Evolutionary conservation across 805 yeast species (phyloP).

Genomic region (Wickerhamiella azymoides): DNA sequence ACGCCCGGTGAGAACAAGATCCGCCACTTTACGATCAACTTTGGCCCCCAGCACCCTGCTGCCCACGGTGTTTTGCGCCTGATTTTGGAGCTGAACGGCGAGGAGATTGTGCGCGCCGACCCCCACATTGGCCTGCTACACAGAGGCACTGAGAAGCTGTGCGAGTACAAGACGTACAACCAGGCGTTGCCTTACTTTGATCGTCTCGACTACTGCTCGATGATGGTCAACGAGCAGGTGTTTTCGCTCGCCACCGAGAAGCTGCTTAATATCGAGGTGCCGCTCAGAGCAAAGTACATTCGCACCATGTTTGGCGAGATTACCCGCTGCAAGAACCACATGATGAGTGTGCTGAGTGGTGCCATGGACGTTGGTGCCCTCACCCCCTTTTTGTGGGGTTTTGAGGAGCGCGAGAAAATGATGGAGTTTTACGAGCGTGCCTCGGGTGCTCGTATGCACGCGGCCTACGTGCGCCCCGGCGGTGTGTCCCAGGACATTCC

Average conservation of each 20-base stretch:
- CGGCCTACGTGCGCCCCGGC: conserved; percentile 83
- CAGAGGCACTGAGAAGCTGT: conserved; percentile 80
- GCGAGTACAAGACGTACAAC: conserved; percentile 72
- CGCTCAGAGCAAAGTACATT: conserved; percentile 70
- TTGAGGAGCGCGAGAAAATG: conserved; percentile 83
- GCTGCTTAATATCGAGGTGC: conserved; percentile 70
- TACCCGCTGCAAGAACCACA: conserved; percentile 69
- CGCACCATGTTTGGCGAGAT: conserved; percentile 79
- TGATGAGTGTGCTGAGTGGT: conserved; percentile 76
- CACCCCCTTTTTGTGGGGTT: conserved; percentile 89
- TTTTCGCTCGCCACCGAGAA: conserved; percentile 76
- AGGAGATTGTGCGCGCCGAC: conserved; percentile 73
- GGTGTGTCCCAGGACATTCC: conserved; percentile 86
- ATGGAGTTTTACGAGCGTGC: conserved; percentile 90
- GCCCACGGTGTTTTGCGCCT: conserved; percentile 85
- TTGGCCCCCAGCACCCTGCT: conserved; percentile 92
- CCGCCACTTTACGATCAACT: conserved; percentile 78
- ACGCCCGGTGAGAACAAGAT: conserved; percentile 33
- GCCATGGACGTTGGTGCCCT: conserved; percentile 93
- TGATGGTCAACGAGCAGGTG: conserved; percentile 87
- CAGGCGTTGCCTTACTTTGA: conserved; percentile 85
- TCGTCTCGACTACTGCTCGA: conserved; percentile 66
- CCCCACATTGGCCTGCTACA: conserved; percentile 83
- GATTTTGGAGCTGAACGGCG: conserved; percentile 77
- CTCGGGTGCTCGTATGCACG: conserved; percentile 78